Percentiles rank a stretch among this genome's conserved stretches.
phyloP scores from a whole-genome alignment of 108 stramenopile genomes.

The Nitzschia sp. region DNA sequence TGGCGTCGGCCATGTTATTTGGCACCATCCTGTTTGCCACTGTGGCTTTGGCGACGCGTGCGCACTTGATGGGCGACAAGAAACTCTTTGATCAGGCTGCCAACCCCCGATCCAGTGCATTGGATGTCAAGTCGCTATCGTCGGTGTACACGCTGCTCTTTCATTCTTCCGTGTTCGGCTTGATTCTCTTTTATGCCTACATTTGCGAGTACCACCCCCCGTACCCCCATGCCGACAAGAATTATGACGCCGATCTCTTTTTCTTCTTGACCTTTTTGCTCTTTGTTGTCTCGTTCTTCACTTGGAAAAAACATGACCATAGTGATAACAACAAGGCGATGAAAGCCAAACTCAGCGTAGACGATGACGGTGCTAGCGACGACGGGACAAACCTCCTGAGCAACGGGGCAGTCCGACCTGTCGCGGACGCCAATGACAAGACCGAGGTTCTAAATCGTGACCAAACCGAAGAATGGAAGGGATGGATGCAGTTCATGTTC shows the following conservation, averaged over 20 bases:
- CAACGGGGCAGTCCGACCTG: constrained; percentile 11
- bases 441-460: constrained; percentile 91
- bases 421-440: constrained; percentile 52
- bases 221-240: constrained; percentile 74
- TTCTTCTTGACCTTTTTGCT: constrained; percentile 71
- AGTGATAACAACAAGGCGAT: constrained; percentile 12
- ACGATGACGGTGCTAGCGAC: not conserved
- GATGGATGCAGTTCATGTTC: constrained; percentile 98
- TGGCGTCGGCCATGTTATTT: constrained; percentile 81
- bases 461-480: constrained; percentile 99
- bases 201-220: constrained; percentile 87
- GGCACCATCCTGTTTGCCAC: constrained; percentile 73
- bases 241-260: constrained; percentile 83
- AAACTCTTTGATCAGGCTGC: constrained; percentile 42
- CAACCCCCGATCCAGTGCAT: constrained; percentile 53
- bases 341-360: constrained; percentile 1
- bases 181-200: constrained; percentile 82
- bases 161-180: constrained; percentile 68
- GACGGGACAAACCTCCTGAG: not conserved
- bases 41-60: constrained; percentile 49
- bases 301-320: constrained; percentile 47
- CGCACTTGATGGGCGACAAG: constrained; percentile 52
- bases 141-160: constrained; percentile 77
- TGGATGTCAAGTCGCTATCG: constrained; percentile 56
- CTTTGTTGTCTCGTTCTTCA: constrained; percentile 57